Evolutionary conservation across 2,329 filamentous ascomycete genomes (phyloP).

Genomic region (Curvularia spicifera): DNA sequence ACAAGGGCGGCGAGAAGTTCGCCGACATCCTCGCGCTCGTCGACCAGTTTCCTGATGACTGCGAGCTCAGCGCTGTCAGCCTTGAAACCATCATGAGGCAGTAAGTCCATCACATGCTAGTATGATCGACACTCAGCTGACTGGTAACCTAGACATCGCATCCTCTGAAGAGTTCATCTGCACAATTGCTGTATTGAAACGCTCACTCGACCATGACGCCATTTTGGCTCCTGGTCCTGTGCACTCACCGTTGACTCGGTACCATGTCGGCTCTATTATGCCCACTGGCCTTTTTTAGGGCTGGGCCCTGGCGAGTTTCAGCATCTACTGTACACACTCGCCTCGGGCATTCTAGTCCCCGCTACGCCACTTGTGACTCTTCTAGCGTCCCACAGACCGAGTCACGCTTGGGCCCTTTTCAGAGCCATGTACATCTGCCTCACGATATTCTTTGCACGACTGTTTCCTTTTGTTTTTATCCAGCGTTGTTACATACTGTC

Average conservation of each 20-base stretch:
- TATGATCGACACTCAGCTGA: slow-evolving; percentile 31
- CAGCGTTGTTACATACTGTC: background rate
- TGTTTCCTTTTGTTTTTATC: background rate
- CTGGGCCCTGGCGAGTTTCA: background rate
- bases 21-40: slow-evolving; percentile 87
- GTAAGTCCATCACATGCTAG: slow-evolving; percentile 29
- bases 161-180: slow-evolving; percentile 27
- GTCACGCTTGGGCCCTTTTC: background rate
- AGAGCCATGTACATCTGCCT: background rate
- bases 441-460: background rate
- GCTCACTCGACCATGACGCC: background rate
- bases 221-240: background rate
- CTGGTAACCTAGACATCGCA: slow-evolving; percentile 34
- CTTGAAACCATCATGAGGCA: slow-evolving; percentile 64
- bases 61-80: slow-evolving; percentile 58
- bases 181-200: background rate
- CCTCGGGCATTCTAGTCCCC: background rate
- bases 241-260: background rate
- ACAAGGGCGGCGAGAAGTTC: slow-evolving; percentile 88
- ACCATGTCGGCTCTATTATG: background rate
- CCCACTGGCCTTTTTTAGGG: background rate
- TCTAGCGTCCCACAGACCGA: background rate
- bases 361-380: background rate
- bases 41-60: slow-evolving; percentile 76
- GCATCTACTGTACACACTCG: background rate